Evolutionary conservation across 345 rosid genomes (phyloP), one percentile per base, ranked within the genome.

Genomic region (Lumnitzera racemosa): DNA sequence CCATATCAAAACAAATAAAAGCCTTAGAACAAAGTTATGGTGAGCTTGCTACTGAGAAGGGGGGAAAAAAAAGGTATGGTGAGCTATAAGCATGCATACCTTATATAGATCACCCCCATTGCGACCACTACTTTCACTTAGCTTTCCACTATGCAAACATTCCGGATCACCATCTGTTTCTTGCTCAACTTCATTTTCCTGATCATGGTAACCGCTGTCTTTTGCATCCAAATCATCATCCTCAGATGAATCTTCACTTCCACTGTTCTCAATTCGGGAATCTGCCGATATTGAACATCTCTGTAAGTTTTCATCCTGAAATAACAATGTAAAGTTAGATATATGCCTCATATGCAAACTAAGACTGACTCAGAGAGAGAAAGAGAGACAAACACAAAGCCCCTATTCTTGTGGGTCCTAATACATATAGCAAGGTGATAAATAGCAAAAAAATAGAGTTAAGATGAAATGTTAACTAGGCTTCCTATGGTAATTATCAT

Each of bases 271-370:
- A 56, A 90, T 76, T 70, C 76, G 86, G 61, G 97, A 94, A 68
- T 90, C 95, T 12, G 95, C 95, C 46, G 97, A 90, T 50, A 90
- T 81, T 41, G 97, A 94, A 78, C 99, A 84, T 79, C 97, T 86
- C 61, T 86, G 95, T 57, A 94, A 82, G 77, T 78, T 90, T 68
- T 87, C 99, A 70, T 94, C 96, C 99, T 94, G 87, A 68, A 80
- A 81, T 51, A 76, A 15, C 51, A 51, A 46, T 52, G 13, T 47
- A 50, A n/a, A 27, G 52, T 53, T 25, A 24, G 41, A 52, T 49
- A 49, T 50, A 46, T 48, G 29, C 49, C 15, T 46, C n/a, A 15
- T 15, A 16, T 53, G 36, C 49, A 47, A 47, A 11, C 52, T 43
- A 11, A 16, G 53, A 15, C 47, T 47, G 12, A 47, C 13, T 16